Base-by-base conservation (phyloP, 352 stramenopile genomes). In the Phytophthora hybrid region DNA sequence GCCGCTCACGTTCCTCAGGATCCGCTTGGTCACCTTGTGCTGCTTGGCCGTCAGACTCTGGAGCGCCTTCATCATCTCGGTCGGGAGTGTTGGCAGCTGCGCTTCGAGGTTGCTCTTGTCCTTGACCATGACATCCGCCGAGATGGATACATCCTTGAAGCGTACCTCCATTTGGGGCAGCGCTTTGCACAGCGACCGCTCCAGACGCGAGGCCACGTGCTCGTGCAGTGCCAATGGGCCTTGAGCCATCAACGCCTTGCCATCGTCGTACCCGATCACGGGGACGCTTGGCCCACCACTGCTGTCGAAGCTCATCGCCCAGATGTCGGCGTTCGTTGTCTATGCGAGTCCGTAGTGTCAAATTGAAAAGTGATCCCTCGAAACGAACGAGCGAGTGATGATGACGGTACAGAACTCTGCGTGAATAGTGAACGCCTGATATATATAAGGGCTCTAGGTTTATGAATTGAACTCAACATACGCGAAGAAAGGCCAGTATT, bases 141-240 rank as follows among this genome's bases (percentile, higher is more conserved):
- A 63, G 53, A 70, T 39, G 41, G 63, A 70, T 19, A 70, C 26
- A 13, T 58, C 34, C 29, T 59, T 52, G 54, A 71, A 71, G 1
- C 63, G 54, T 46, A 65, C 62, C 54, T 81, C 74, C 66, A 81
- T 77, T 37, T 70, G 72, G 23, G 77, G 73, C 52, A 83, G 74
- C 11, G 51, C 59, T 26, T 72, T 60, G 26, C 74, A 66, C 49
- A 83, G 56, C 18, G 77, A 62, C 26, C n/a, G 19, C 29, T 69
- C 77, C 29, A 67, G 44, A 10, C 63, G 52, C 10, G 63, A 58
- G 13, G 63, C 63, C 18, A 69, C 29, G 16, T 63, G 63, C 4
- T 63, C 63, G 29, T 69, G 53, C 16, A 69, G 26, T 9, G 37
- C 62, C 18, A 47, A 49, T 49, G 51, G 62, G 8, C 52, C 62